Conservation (phyloP, 352 stramenopile genomes). For the Albugo candida region DNA sequence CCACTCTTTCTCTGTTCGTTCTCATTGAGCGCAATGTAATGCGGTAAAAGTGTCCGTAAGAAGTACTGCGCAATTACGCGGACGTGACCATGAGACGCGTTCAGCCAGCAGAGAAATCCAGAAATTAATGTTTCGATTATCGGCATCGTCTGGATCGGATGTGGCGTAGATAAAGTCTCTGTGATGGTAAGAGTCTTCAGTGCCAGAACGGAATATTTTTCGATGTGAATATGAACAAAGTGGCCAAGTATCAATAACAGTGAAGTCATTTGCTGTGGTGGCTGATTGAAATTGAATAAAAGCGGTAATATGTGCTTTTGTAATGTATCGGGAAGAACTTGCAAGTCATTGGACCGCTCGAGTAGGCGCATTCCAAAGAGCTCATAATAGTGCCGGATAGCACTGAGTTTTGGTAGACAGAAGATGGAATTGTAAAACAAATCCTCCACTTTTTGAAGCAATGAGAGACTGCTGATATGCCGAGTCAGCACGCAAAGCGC, state of each 20-base stretch:
- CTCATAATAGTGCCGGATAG: slow-evolving; percentile 68
- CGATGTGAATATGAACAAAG: slow-evolving; percentile 15
- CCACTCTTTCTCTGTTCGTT: no score
- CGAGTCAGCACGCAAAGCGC: slow-evolving; percentile 46
- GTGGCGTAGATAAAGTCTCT: no score
- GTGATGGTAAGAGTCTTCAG: no score
- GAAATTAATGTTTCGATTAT: slow-evolving; percentile 3
- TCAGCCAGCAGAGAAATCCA: slow-evolving; percentile 45
- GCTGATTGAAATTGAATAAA: slow-evolving; percentile 44
- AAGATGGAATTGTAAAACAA: slow-evolving; percentile 28
- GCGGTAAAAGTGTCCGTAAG: slow-evolving; percentile 37
- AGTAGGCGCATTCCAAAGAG: slow-evolving; percentile 50
- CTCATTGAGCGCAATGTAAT: slow-evolving; percentile 6
- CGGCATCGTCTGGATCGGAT: not conserved
- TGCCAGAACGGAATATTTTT: slow-evolving; percentile 8
- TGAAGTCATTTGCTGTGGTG: slow-evolving; percentile 44
- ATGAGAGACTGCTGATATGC: slow-evolving; percentile 15
- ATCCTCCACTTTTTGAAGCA: slow-evolving; percentile 11
- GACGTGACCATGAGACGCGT: slow-evolving; percentile 60
- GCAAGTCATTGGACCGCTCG: no score
- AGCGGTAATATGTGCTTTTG: slow-evolving; percentile 13
- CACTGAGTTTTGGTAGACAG: slow-evolving; percentile 31
- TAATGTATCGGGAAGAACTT: slow-evolving; percentile 1
- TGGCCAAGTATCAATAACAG: slow-evolving; percentile 36
- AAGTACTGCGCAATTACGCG: slow-evolving; percentile 63